These are phyloP conservation scores for Tilletia indica DNA, from an alignment of 1,284 basidiomycete species.

Conservation along the genomic window DNA sequence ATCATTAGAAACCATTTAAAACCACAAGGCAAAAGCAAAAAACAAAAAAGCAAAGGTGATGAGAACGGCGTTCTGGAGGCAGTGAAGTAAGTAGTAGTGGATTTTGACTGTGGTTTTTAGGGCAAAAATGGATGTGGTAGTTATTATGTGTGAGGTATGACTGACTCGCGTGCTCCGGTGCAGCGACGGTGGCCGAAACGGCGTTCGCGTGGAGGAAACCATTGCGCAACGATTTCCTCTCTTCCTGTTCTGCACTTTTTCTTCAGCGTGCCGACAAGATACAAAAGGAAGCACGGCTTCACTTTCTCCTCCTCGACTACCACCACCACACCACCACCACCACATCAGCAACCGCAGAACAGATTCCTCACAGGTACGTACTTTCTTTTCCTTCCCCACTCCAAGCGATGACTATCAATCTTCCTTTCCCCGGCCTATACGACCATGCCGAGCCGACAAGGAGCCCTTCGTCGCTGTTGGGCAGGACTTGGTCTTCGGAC, in stretches of 20 bases:
- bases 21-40: too few relatives aligned
- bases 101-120: too few relatives aligned
- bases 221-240: conserved; percentile 11
- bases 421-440: conserved; percentile 57
- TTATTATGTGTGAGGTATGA: too few relatives aligned
- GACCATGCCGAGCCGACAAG: conserved; percentile 57
- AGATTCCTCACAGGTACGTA: neutral
- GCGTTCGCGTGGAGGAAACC: neutral
- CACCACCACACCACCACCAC: neutral
- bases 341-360: neutral
- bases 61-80: too few relatives aligned
- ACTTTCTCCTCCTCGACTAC: neutral
- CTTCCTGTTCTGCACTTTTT: neutral
- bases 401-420: conserved; percentile 31
- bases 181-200: neutral
- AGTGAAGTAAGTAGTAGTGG: too few relatives aligned
- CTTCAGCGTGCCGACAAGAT: too few relatives aligned
- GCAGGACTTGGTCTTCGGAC: conserved; percentile 40
- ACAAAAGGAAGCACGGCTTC: too few relatives aligned
- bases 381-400: neutral
- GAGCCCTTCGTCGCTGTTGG: conserved; percentile 51
- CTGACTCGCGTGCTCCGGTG: too few relatives aligned
- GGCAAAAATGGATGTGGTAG: too few relatives aligned
- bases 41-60: too few relatives aligned
- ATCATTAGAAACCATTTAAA: too few relatives aligned